Evolutionary conservation across 2,329 filamentous ascomycete species (phyloP), one percentile per base, ranked within the genome.

Genomic region (Trichoderma simmonsii): DNA sequence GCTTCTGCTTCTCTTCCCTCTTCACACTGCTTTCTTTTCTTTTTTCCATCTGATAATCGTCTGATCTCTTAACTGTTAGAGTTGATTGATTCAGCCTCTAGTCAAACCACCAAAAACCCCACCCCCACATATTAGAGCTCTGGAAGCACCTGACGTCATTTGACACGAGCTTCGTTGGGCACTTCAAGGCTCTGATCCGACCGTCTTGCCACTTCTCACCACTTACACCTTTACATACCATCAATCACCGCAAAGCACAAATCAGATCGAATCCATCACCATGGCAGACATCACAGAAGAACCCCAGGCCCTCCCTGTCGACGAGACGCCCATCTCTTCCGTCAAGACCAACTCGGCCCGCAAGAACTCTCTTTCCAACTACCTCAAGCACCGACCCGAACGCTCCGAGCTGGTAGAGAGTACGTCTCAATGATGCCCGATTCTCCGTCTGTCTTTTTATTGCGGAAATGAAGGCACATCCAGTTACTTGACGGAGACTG

Each of bases 391-490:
- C 77, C 92, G 93, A 54, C 92, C 92, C 28, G 89, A 94, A 26
- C 90, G 92, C 71, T 88, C 93, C 43, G 90, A 93, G 78, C 86
- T 98, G 26, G 85, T 97, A 74, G 92, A 96, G 80, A 92, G 93
- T 95, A 85, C 74, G 89, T 83, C 21, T 48, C 61, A 0, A 26
- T 30, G 34, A 54, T 28, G 12, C 36, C 69, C 61, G 65, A 43
- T 14, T 28, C 18, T 18, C 30, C 36, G 30, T 15, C 32, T 12
- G 14, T 34, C 39, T 12, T 12, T 28, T 24, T 14, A 11, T 30
- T 28, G 32, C 30, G 18, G 34, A 48, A 43, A 32, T 15, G 39
- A 15, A 6, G 21, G 21, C 6, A 21, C 39, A 5, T 24, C 3
- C 8, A 3, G 9, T 4, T 2, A 5, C 6, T 8, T 26, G 26